phyloP scores from a whole-genome alignment of 768 basidiomycete species.

The Hydnomerulius pinastri region DNA sequence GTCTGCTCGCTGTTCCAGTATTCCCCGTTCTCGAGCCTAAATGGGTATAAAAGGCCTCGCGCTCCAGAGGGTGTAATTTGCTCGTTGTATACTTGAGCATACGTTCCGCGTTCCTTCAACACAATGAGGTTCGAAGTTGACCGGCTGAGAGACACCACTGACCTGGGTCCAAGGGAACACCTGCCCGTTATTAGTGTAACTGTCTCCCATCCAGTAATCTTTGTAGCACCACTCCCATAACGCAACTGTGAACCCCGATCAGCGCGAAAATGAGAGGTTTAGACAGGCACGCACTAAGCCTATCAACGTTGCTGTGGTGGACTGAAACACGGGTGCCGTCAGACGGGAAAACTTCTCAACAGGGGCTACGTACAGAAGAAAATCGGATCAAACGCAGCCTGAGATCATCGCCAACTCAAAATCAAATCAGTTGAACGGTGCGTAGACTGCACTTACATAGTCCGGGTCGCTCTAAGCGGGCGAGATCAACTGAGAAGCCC shows the following conservation, averaged over 20 bases:
- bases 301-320: conserved; percentile 27
- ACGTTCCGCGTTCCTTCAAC: conserved; percentile 22
- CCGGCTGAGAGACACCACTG: background rate
- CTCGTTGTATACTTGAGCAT: conserved; percentile 23
- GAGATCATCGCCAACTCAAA: background rate
- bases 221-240: conserved; percentile 33
- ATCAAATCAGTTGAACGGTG: background rate
- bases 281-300: conserved; percentile 15
- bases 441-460: conserved; percentile 20
- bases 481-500: background rate
- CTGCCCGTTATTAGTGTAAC: conserved; percentile 14
- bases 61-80: conserved; percentile 19
- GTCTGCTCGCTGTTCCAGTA: conserved; percentile 28
- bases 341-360: background rate
- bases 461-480: conserved; percentile 17
- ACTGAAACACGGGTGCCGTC: conserved; percentile 10
- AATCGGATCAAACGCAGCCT: conserved; percentile 29
- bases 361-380: conserved; percentile 22
- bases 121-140: background rate
- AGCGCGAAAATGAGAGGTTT: background rate
- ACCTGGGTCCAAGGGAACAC: conserved; percentile 27
- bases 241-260: conserved; percentile 17
- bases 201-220: conserved; percentile 29
- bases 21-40: conserved; percentile 21
- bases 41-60: conserved; percentile 19